Conservation (phyloP, 2,329 filamentous ascomycete genomes). For the Helotiales sp. region DNA sequence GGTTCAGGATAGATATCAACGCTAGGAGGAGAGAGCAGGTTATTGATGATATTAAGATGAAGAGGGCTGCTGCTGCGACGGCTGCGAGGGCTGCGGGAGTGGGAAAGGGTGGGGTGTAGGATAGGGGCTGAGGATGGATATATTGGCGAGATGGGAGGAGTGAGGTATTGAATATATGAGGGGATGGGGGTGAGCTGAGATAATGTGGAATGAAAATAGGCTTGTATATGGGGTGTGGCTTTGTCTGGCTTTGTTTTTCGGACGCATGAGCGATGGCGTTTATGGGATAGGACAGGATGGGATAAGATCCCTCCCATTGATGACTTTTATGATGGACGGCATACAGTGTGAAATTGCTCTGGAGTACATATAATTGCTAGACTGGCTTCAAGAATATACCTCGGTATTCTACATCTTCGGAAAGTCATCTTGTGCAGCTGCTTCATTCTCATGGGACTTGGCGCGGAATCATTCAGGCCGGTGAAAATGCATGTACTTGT, state of each 20-base stretch:
- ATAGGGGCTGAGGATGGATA: not conserved
- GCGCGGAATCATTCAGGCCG: too few species aligned
- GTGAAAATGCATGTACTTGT: too few species aligned
- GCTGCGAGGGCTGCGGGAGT: not conserved
- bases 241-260: too few species aligned
- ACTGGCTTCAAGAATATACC: too few species aligned
- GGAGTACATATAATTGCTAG: not conserved
- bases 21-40: conserved; percentile 12
- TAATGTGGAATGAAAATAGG: not conserved
- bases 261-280: not conserved
- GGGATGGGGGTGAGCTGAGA: not conserved
- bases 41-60: conserved; percentile 7
- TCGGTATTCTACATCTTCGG: too few species aligned
- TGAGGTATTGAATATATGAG: too few species aligned
- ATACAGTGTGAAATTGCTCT: not conserved
- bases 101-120: not conserved
- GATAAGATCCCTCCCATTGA: too few species aligned
- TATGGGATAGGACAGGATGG: too few species aligned
- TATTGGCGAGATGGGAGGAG: not conserved
- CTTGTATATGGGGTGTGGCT: too few species aligned
- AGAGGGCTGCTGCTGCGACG: not conserved
- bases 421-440: too few species aligned
- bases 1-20: conserved; percentile 6
- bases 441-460: too few species aligned
- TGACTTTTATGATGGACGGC: not conserved